Base-by-base conservation (phyloP, 2,329 filamentous ascomycete species). In the Sarocladiaceae sp. region DNA sequence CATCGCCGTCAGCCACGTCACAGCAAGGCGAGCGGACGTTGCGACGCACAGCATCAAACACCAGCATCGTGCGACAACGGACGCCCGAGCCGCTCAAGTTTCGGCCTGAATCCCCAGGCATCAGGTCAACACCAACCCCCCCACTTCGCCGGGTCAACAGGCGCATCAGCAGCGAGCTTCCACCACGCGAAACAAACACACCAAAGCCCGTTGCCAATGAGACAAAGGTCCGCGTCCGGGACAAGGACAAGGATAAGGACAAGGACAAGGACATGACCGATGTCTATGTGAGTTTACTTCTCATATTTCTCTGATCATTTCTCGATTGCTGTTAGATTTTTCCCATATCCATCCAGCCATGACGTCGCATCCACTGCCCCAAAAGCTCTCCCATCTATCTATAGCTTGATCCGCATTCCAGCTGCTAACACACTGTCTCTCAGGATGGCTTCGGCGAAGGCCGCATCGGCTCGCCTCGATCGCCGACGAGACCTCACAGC, bases 381-480 rank as follows among this genome's bases (percentile, higher is more conserved):
- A 29, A 7, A 7, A 29, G 9, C 13, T 29, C 26, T 19, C 10
- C 24, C n/a, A n/a, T n/a, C n/a, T n/a, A n/a, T n/a, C n/a, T n/a
- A n/a, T 29, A 21, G n/a, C 19, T 5, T 13, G 3, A 5, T 39
- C n/a, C 19, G 7, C 37, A 41, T 41, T 41, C 37, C 37, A 41
- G 26, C 23, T 27, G 43, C 55, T 60, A 43, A 59, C 53, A 31
- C 26, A 16, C 43, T 33, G 16, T 37, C 33, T 47, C 56, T 45
- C 70, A 96, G 90, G 89, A 95, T 78, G 91, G 88, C 69, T 90
- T 82, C 72, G 91, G 91, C 68, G 88, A 95, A 69, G 88, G 86
- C 66, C 87, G 78, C 60, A 78, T 85, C 61, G 83, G 83, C 61
- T 95, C 89, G 62, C 89, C 91, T 59, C 82, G 85, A 58, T 97